phyloP scores from a whole-genome alignment of 2,329 filamentous ascomycete species.

The Xylariaceae sp. region DNA sequence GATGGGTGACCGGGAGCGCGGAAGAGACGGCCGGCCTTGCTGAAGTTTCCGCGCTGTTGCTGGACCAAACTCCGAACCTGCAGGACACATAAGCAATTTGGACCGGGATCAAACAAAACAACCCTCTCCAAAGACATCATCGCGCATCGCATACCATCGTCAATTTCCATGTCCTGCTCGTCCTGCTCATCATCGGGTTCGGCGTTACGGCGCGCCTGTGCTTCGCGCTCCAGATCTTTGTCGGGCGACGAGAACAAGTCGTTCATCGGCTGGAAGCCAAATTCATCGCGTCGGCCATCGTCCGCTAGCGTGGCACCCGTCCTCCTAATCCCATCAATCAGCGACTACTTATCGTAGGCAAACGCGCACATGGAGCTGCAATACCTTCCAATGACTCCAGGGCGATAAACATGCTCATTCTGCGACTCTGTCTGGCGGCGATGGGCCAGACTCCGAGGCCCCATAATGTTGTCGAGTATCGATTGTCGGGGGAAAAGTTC shows the following conservation, averaged over 20 bases:
- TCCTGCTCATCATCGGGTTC: constrained; percentile 26
- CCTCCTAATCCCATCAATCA: constrained; percentile 54
- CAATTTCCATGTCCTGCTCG: constrained; percentile 50
- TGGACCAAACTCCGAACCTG: constrained; percentile 51
- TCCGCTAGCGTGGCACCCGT: constrained; percentile 81
- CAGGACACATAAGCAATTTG: constrained; percentile 5
- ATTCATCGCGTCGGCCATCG: constrained; percentile 74
- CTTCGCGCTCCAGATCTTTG: constrained; percentile 37
- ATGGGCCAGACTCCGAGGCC: constrained; percentile 34
- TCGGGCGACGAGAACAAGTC: constrained; percentile 84
- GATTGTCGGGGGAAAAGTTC: neutral
- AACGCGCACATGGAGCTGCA: neutral
- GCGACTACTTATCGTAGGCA: neutral
- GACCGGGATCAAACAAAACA: neutral
- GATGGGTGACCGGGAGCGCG: constrained; percentile 52
- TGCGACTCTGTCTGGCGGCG: constrained; percentile 38
- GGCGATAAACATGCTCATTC: constrained; percentile 44
- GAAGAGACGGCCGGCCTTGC: constrained; percentile 44
- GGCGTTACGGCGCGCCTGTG: constrained; percentile 21
- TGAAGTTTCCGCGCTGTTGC: constrained; percentile 48
- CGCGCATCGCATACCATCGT: constrained; percentile 38
- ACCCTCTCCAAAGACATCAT: neutral
- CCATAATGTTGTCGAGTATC: constrained; percentile 29
- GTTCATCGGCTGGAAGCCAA: constrained; percentile 86
- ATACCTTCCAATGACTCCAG: constrained; percentile 48